These are phyloP conservation scores for Leccinum barrowsii DNA, from an alignment of 768 basidiomycete genomes.

Conservation along the genomic window DNA sequence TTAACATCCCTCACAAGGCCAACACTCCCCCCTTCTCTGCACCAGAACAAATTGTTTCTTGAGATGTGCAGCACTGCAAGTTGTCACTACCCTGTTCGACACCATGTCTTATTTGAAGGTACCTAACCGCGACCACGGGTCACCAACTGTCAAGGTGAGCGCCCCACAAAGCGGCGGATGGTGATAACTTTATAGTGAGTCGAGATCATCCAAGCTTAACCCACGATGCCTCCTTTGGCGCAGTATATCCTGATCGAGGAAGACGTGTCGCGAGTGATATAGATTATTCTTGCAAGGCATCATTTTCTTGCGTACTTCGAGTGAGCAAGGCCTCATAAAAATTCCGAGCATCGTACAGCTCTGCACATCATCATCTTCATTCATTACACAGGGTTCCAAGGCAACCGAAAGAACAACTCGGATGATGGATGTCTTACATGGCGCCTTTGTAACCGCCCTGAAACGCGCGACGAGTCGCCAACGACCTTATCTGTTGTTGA, in stretches of 20 bases:
- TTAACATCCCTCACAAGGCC: too few species aligned
- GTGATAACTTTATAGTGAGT: too few species aligned
- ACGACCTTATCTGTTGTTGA: slow-evolving; percentile 51
- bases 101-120: background rate
- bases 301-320: slow-evolving; percentile 8
- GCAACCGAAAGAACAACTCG: too few species aligned
- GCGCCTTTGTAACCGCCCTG: slow-evolving; percentile 47
- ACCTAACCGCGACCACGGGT: background rate
- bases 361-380: slow-evolving; percentile 26
- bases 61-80: background rate
- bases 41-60: background rate
- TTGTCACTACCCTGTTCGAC: background rate
- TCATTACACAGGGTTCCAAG: too few species aligned
- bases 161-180: background rate
- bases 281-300: too few species aligned
- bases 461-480: slow-evolving; percentile 66
- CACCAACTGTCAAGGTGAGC: background rate
- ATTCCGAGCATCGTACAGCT: slow-evolving; percentile 47
- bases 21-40: too few species aligned
- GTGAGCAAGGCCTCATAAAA: slow-evolving; percentile 57
- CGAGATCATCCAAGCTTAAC: too few species aligned
- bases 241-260: too few species aligned
- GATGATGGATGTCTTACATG: slow-evolving; percentile 38
- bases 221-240: too few species aligned
- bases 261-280: too few species aligned